A percentile compares a stretch with the other conserved stretches of the same genome.
phyloP scores from a whole-genome alignment of 2,329 filamentous ascomycete species.

The Epichloe scottii region DNA sequence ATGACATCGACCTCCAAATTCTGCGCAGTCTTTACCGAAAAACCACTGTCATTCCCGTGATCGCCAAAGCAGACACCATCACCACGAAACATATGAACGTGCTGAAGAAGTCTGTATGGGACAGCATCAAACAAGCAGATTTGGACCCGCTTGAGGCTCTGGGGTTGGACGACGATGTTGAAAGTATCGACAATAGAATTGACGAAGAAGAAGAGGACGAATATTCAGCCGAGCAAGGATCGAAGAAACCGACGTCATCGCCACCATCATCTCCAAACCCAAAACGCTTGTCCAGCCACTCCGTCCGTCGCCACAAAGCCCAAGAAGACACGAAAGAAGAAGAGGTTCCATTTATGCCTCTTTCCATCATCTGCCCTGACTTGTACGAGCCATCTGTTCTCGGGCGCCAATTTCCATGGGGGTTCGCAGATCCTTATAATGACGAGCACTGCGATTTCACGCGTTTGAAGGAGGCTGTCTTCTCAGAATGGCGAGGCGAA shows the following conservation, averaged over 20 bases:
- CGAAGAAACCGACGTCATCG: constrained; percentile 16
- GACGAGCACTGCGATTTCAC: constrained; percentile 87
- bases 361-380: constrained; percentile 91
- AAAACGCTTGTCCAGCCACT: constrained; percentile 34
- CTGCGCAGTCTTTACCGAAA: constrained; percentile 80
- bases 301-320: constrained; percentile 32
- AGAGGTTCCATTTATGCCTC: constrained; percentile 61
- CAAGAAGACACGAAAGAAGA: constrained; percentile 35
- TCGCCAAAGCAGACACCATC: constrained; percentile 93
- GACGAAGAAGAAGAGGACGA: constrained; percentile 36
- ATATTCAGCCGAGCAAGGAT: constrained; percentile 14
- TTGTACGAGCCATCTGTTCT: constrained; percentile 69
- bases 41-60: constrained; percentile 89
- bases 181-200: constrained; percentile 43
- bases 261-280: constrained; percentile 24
- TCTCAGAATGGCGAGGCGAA: constrained; percentile 85
- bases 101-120: constrained; percentile 83
- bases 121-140: constrained; percentile 71
- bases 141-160: constrained; percentile 82
- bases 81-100: constrained; percentile 90
- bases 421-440: constrained; percentile 89
- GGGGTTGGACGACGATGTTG: constrained; percentile 65
- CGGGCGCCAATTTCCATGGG: constrained; percentile 90
- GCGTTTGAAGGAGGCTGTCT: constrained; percentile 80
- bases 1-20: constrained; percentile 82